Percentiles rank a stretch among this genome's conserved stretches.
phyloP scores from a whole-genome alignment of 2,329 filamentous ascomycete genomes.

The Alternaria triticina region DNA sequence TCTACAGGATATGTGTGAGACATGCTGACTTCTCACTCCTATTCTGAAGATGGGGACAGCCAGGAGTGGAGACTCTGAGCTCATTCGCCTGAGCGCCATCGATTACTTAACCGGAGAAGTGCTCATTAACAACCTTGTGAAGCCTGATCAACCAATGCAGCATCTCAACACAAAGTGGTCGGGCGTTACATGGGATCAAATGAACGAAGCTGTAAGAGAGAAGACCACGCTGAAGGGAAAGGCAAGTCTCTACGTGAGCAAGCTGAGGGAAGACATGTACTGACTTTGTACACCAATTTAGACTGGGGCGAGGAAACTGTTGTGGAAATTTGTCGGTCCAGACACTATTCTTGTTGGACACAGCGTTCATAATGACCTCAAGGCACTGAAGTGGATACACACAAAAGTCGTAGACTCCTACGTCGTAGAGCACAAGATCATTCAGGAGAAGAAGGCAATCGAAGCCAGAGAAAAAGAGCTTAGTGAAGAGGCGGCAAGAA shows the following conservation, averaged over 20 bases:
- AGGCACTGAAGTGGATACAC: slow-evolving; percentile 58
- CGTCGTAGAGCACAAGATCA: slow-evolving; percentile 22
- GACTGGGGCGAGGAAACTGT: slow-evolving; percentile 49
- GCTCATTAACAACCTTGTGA: slow-evolving; percentile 60
- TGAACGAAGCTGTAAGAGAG: slow-evolving; percentile 46
- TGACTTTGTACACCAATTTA: neutral
- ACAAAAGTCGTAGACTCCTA: slow-evolving; percentile 54
- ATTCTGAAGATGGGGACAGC: slow-evolving; percentile 56
- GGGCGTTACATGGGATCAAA: slow-evolving; percentile 53
- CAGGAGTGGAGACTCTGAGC: slow-evolving; percentile 54
- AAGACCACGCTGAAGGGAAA: slow-evolving; percentile 51
- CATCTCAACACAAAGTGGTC: slow-evolving; percentile 61
- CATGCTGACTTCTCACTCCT: neutral
- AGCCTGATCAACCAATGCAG: slow-evolving; percentile 54
- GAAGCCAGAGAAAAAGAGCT: slow-evolving; percentile 7
- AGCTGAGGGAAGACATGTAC: neutral
- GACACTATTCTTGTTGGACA: slow-evolving; percentile 60
- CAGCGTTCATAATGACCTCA: slow-evolving; percentile 52
- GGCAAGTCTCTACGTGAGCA: neutral
- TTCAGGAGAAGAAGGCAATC: slow-evolving; percentile 6
- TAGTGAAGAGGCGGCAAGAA: neutral
- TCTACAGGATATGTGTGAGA: neutral
- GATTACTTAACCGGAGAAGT: slow-evolving; percentile 57
- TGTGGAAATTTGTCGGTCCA: slow-evolving; percentile 55
- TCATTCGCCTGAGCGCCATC: slow-evolving; percentile 60